A percentile compares a stretch with the other conserved stretches of the same genome.
Evolutionary conservation across 2,329 filamentous ascomycete species (phyloP).

Genomic region (Paecilomyces formosus): DNA sequence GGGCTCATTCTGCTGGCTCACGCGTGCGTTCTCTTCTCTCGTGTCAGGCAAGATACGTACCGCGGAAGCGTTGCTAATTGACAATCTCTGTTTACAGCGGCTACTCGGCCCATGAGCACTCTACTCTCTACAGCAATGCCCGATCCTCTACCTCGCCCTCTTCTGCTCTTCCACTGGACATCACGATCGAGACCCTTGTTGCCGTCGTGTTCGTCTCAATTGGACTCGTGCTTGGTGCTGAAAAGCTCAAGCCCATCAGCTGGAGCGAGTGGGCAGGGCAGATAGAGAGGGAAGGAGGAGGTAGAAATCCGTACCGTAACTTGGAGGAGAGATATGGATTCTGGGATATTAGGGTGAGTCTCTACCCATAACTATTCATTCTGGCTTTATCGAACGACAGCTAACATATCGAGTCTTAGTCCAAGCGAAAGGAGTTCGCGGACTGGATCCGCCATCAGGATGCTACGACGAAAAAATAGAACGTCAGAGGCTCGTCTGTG

Average conservation of each 20-base stretch:
- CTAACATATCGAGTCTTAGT: slow-evolving; percentile 23
- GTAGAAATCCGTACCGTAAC: slow-evolving; percentile 70
- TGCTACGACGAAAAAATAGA: slow-evolving; percentile 17
- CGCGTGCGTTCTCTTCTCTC: slow-evolving; percentile 56
- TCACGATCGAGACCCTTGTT: slow-evolving; percentile 75
- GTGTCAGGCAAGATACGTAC: neutral
- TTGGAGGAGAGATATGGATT: slow-evolving; percentile 80
- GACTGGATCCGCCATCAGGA: slow-evolving; percentile 55
- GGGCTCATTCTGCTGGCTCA: slow-evolving; percentile 76
- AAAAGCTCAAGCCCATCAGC: slow-evolving; percentile 76
- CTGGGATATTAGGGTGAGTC: slow-evolving; percentile 70
- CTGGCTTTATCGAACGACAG: slow-evolving; percentile 6
- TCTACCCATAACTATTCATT: neutral
- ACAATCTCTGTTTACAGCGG: slow-evolving; percentile 52
- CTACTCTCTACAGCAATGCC: slow-evolving; percentile 58
- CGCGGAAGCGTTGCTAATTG: slow-evolving; percentile 4
- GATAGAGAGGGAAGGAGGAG: slow-evolving; percentile 59
- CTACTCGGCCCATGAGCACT: slow-evolving; percentile 94
- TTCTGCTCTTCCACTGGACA: slow-evolving; percentile 65
- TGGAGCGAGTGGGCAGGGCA: slow-evolving; percentile 72
- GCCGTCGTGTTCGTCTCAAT: slow-evolving; percentile 74
- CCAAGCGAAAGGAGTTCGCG: slow-evolving; percentile 67
- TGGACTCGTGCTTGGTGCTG: slow-evolving; percentile 72
- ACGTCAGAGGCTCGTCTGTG: neutral
- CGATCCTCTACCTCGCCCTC: slow-evolving; percentile 36